These are phyloP conservation scores for Begonia fuchsioides DNA, from an alignment of 306 rosid genomes.

Conservation along the genomic window DNA sequence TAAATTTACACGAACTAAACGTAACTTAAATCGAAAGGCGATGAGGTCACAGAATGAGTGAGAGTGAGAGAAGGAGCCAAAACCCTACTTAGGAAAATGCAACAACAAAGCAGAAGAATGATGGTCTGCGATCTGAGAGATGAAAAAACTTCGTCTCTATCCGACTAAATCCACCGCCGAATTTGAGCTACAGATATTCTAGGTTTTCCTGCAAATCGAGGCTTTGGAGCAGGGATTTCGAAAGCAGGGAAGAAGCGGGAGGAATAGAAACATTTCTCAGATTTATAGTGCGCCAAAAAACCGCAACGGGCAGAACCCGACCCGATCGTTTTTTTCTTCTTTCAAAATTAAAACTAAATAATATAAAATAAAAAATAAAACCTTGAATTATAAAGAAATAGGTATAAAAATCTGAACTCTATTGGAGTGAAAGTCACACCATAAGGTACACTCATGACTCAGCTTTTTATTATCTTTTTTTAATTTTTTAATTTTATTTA, in stretches of 20 bases:
- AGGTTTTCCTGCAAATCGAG: not conserved
- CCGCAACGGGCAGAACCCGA: no score
- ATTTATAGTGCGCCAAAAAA: no score
- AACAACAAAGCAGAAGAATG: not conserved
- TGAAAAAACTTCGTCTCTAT: not conserved
- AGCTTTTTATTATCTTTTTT: no score
- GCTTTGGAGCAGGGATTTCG: constrained; percentile 7
- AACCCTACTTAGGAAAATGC: constrained; percentile 10
- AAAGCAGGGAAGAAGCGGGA: constrained; percentile 27
- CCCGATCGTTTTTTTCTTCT: no score
- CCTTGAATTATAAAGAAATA: no score
- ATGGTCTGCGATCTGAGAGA: no score
- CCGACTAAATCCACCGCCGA: not conserved
- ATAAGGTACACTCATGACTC: no score
- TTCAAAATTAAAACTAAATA: no score
- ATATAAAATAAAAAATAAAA: no score
- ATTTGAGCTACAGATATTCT: not conserved
- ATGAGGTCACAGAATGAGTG: not conserved
- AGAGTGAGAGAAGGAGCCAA: constrained; percentile 1
- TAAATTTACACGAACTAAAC: not conserved
- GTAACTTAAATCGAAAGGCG: not conserved
- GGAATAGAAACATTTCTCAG: not conserved
- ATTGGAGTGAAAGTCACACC: no score
- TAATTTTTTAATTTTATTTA: no score
- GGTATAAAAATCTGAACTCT: no score